phyloP scores from a whole-genome alignment of 2,329 filamentous ascomycete species.

The Aspergillus calidoustus region DNA sequence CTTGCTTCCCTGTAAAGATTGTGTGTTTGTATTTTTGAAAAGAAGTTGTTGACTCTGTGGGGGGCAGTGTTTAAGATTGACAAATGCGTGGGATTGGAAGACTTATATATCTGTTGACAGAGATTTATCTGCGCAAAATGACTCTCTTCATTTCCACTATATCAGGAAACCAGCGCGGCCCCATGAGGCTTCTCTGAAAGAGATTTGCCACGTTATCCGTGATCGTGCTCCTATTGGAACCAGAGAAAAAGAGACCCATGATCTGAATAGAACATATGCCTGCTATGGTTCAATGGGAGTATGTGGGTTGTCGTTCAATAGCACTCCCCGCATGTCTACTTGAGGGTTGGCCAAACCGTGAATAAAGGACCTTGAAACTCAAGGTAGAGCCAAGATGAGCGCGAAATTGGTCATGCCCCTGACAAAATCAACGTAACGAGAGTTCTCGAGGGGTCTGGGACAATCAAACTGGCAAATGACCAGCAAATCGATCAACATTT shows the following conservation, averaged over 20 bases:
- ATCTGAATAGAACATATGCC: conserved; percentile 8
- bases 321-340: background rate
- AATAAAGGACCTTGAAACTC: conserved; percentile 3
- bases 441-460: background rate
- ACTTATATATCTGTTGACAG: background rate
- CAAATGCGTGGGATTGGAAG: background rate
- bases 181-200: conserved; percentile 1
- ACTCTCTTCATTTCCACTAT: background rate
- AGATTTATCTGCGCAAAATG: background rate
- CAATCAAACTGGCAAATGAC: background rate
- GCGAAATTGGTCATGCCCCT: background rate
- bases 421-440: background rate
- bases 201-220: conserved; percentile 15
- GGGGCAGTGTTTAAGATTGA: background rate
- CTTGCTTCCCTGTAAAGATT: background rate
- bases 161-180: background rate
- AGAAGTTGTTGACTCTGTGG: background rate
- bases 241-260: background rate
- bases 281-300: background rate
- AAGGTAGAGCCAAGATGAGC: background rate
- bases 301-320: conserved; percentile 3
- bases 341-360: background rate
- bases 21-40: background rate
- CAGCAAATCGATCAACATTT: background rate
- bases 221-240: conserved; percentile 7